These are phyloP conservation scores for Eimeria nieschulzi DNA, from an alignment of 169 alveolate species.

Conservation along the genomic window DNA sequence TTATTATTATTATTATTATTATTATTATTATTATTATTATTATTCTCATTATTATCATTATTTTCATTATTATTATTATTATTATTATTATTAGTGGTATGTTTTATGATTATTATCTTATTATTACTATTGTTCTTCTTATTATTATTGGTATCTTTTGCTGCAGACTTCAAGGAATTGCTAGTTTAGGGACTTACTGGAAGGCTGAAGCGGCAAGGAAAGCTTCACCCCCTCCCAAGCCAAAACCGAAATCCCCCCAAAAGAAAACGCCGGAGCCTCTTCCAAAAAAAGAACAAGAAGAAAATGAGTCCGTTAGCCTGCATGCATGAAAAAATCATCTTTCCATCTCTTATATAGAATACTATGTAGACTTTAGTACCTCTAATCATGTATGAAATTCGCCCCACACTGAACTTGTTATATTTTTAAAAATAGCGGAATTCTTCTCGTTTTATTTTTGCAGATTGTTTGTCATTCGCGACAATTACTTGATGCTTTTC, in stretches of 20 bases:
- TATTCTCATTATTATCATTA: no score
- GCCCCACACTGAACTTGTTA: neutral
- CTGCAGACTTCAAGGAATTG: conserved; percentile 27
- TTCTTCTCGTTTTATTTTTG: neutral
- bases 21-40: no score
- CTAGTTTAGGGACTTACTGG: conserved; percentile 12
- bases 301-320: neutral
- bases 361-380: no score
- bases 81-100: no score
- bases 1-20: no score
- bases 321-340: neutral
- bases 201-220: neutral
- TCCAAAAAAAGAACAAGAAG: neutral
- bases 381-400: neutral
- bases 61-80: no score
- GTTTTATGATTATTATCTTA: neutral
- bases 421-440: neutral
- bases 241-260: neutral
- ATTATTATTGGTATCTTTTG: no score
- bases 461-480: conserved; percentile 66
- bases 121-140: no score
- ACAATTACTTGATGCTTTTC: conserved; percentile 65
- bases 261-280: neutral
- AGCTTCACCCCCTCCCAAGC: neutral
- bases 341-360: neutral